Evolutionary conservation across 2,329 filamentous ascomycete species (phyloP).

Genomic region (Zymoseptoria pseudotritici): DNA sequence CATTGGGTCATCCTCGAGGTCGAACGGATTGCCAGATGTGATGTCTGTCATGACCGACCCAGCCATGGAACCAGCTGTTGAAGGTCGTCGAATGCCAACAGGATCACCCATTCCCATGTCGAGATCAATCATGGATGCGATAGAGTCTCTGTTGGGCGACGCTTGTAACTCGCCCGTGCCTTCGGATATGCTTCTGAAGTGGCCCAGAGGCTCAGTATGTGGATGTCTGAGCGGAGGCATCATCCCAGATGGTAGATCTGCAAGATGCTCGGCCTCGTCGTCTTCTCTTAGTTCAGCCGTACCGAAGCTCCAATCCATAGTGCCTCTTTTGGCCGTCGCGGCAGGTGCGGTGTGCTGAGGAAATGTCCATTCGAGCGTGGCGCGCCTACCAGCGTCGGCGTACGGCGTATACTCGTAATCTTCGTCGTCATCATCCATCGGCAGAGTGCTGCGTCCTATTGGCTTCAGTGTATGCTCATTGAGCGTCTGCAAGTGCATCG

Average conservation of each 20-base stretch:
- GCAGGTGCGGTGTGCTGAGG: slow-evolving; percentile 31
- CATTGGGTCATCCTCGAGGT: slow-evolving; percentile 38
- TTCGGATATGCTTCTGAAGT: slow-evolving; percentile 33
- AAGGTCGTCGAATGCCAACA: slow-evolving; percentile 35
- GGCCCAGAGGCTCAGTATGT: slow-evolving; percentile 34
- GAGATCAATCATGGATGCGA: slow-evolving; percentile 41
- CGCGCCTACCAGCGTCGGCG: slow-evolving; percentile 33
- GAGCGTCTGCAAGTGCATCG: slow-evolving; percentile 28
- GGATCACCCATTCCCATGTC: slow-evolving; percentile 31
- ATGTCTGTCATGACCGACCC: slow-evolving; percentile 32
- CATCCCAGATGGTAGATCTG: slow-evolving; percentile 29
- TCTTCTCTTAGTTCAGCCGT: slow-evolving; percentile 28
- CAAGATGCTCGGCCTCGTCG: slow-evolving; percentile 21
- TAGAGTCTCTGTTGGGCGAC: slow-evolving; percentile 22
- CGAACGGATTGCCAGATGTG: slow-evolving; percentile 42
- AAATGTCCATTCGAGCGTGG: slow-evolving; percentile 50
- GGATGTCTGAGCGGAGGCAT: slow-evolving; percentile 36
- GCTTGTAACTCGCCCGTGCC: slow-evolving; percentile 3
- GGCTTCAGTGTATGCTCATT: slow-evolving; percentile 17
- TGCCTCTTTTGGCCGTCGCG: slow-evolving; percentile 33
- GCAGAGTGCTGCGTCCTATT: slow-evolving; percentile 4
- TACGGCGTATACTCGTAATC: slow-evolving; percentile 27
- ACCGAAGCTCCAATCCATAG: slow-evolving; percentile 44
- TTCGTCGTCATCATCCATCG: slow-evolving; percentile 35
- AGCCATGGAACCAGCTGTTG: slow-evolving; percentile 34